phyloP scores from a whole-genome alignment of 495 filamentous ascomycete genomes.

The Neurospora sp. region DNA sequence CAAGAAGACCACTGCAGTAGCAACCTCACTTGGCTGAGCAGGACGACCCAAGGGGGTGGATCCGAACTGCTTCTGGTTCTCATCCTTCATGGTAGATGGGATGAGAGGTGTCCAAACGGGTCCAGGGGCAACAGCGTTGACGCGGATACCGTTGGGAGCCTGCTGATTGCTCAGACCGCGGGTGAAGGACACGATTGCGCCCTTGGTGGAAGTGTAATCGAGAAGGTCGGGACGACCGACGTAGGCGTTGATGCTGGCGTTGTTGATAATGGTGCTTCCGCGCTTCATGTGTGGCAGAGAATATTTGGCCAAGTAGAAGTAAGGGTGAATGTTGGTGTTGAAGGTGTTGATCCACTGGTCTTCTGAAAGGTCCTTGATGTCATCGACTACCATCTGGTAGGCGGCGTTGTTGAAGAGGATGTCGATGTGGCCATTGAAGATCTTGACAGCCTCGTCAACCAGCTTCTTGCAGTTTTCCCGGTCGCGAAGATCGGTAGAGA shows the following conservation, averaged over 20 bases:
- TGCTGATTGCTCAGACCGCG: constrained; percentile 70
- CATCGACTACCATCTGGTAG: constrained; percentile 62
- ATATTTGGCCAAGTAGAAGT: constrained; percentile 73
- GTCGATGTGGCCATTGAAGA: constrained; percentile 55
- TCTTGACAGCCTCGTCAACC: constrained; percentile 51
- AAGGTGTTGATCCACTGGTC: constrained; percentile 72
- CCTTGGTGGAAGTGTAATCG: constrained; percentile 80
- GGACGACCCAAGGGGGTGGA: constrained; percentile 71
- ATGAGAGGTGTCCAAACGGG: constrained; percentile 82
- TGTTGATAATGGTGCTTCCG: constrained; percentile 78
- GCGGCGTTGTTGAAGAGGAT: constrained; percentile 78
- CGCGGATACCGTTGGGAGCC: constrained; percentile 61
- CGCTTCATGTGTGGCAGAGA: constrained; percentile 61
- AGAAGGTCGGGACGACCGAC: constrained; percentile 72
- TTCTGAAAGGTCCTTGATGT: constrained; percentile 66
- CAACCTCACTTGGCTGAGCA: constrained; percentile 69
- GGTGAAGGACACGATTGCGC: constrained; percentile 74
- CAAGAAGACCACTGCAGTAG: constrained; percentile 78
- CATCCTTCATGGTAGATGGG: constrained; percentile 62
- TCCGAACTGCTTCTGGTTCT: constrained; percentile 58
- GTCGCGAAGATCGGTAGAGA: constrained; percentile 51
- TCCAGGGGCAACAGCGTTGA: constrained; percentile 73
- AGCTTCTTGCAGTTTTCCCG: constrained; percentile 60
- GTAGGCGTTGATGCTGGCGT: constrained; percentile 73
- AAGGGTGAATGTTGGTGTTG: constrained; percentile 66